A percentile compares a stretch with the other conserved stretches of the same genome.
Evolutionary conservation across 1,284 basidiomycete genomes (phyloP).

Genomic region (Ganoderma multipileum): DNA sequence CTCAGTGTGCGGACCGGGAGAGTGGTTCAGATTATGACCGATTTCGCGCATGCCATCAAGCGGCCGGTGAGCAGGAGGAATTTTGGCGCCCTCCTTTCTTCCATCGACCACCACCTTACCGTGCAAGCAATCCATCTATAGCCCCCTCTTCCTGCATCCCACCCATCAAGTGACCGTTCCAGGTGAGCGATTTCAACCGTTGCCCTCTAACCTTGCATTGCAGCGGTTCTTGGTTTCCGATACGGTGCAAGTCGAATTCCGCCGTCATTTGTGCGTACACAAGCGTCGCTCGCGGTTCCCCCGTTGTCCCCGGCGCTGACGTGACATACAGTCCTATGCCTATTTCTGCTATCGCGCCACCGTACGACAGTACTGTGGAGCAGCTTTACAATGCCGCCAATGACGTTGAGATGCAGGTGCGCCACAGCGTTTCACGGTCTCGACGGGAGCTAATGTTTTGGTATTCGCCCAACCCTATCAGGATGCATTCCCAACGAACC

Average conservation of each 20-base stretch:
- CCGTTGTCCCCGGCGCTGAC: not conserved
- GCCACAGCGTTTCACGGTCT: not conserved
- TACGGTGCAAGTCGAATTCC: not conserved
- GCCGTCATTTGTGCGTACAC: not conserved
- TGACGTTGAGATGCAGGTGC: conserved; percentile 74
- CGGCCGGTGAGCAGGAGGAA: too few relatives aligned
- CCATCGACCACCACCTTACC: conserved; percentile 7
- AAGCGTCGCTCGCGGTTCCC: not conserved
- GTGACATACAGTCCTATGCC: not conserved
- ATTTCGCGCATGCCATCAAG: not conserved
- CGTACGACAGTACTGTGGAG: conserved; percentile 49
- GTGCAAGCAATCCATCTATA: not conserved
- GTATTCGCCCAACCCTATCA: not conserved
- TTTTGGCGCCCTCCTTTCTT: not conserved
- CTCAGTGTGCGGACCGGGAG: conserved; percentile 8
- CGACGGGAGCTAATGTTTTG: not conserved
- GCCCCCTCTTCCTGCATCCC: not conserved
- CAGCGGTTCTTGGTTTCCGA: not conserved
- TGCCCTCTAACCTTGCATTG: not conserved
- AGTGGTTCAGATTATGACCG: conserved; percentile 5
- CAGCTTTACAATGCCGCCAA: conserved; percentile 61
- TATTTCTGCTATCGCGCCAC: conserved; percentile 5
- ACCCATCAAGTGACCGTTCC: too few relatives aligned
- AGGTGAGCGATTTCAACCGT: conserved; percentile 7
- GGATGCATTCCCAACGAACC: conserved; percentile 30